Evolutionary conservation across 495 filamentous ascomycete species (phyloP).

Genomic region (Neurospora discreta): DNA sequence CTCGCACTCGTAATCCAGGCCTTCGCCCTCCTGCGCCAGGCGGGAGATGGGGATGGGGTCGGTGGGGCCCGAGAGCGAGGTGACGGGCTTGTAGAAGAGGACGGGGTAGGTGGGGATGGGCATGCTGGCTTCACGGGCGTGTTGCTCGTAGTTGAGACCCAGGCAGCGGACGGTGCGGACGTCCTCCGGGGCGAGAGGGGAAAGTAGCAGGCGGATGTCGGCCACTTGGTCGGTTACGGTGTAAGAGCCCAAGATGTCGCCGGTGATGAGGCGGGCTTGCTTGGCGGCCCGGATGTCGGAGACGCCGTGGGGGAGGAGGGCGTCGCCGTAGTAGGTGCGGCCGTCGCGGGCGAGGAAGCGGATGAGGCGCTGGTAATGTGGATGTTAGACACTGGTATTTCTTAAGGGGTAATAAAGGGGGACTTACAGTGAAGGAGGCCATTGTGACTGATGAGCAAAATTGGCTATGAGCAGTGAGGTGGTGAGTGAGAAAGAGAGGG

Average conservation of each 20-base stretch:
- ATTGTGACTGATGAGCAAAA: not conserved
- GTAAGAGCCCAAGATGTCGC: constrained; percentile 63
- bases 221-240: constrained; percentile 56
- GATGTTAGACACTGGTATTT: too few relatives aligned
- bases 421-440: constrained; percentile 24
- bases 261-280: constrained; percentile 56
- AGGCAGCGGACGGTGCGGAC: constrained; percentile 68
- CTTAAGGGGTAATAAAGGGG: too few relatives aligned
- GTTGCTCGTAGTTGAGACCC: constrained; percentile 72
- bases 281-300: constrained; percentile 56
- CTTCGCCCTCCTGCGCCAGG: constrained; percentile 44
- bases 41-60: constrained; percentile 57
- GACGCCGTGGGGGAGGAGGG: constrained; percentile 56
- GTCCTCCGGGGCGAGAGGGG: constrained; percentile 57
- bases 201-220: constrained; percentile 55
- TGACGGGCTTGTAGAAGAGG: constrained; percentile 75
- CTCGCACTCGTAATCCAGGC: constrained; percentile 80
- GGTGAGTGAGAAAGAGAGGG: not conserved
- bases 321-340: constrained; percentile 71
- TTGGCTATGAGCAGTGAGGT: not conserved
- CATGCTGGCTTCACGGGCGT: constrained; percentile 68
- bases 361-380: constrained; percentile 52
- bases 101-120: constrained; percentile 67
- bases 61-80: constrained; percentile 56
- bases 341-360: constrained; percentile 72